phyloP scores from a whole-genome alignment of 257 asterid species.

The Verbena officinalis region DNA sequence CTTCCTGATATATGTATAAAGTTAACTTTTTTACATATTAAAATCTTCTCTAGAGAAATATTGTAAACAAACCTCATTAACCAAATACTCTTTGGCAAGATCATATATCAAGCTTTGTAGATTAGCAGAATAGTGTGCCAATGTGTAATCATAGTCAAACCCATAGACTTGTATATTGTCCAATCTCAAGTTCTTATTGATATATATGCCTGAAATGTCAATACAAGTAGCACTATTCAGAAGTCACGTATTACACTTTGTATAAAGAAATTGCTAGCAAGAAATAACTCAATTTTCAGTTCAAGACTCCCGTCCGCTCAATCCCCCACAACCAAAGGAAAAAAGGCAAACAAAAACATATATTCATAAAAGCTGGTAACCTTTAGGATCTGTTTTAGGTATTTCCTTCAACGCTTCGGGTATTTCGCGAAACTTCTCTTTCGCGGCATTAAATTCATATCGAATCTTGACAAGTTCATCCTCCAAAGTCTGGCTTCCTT shows the following conservation, averaged over 20 bases:
- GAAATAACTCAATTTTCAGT: slow-evolving; percentile 12
- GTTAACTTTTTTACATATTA: slow-evolving; percentile 2
- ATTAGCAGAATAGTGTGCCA: slow-evolving; percentile 94
- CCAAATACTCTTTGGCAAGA: slow-evolving; percentile 88
- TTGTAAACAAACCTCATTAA: slow-evolving; percentile 77
- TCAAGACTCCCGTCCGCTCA: too few species aligned
- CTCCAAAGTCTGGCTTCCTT: slow-evolving; percentile 37
- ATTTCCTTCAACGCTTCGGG: slow-evolving; percentile 74
- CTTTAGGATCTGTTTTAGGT: slow-evolving; percentile 88
- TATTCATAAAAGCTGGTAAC: slow-evolving; percentile 32
- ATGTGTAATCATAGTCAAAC: slow-evolving; percentile 94
- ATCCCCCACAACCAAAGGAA: background rate
- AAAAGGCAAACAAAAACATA: background rate
- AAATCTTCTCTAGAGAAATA: slow-evolving; percentile 13
- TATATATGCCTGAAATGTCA: slow-evolving; percentile 73
- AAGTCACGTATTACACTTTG: background rate
- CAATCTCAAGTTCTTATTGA: slow-evolving; percentile 86
- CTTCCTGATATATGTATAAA: background rate
- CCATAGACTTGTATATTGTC: slow-evolving; percentile 88
- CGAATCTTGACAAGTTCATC: slow-evolving; percentile 65
- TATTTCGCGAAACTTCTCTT: slow-evolving; percentile 61
- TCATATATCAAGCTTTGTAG: slow-evolving; percentile 85
- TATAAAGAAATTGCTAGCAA: slow-evolving; percentile 3
- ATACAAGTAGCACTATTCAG: slow-evolving; percentile 31
- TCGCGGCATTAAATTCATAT: slow-evolving; percentile 62